Conservation (phyloP, 805 yeast species). For the Metschnikowia hibisci region DNA sequence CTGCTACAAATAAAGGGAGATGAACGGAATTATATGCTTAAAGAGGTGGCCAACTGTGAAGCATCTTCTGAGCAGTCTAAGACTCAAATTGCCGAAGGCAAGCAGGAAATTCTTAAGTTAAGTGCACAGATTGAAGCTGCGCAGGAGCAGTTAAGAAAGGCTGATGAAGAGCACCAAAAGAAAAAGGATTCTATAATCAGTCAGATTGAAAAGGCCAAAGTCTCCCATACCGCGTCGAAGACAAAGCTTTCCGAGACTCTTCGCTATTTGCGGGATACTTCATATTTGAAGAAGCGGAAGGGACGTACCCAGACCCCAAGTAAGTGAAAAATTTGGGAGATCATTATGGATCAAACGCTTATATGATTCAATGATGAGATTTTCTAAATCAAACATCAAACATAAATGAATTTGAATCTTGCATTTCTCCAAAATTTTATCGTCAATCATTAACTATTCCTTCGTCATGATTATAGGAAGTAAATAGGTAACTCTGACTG, state of each 20-base stretch:
- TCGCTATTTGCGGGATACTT: constrained; percentile 34
- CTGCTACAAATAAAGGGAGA: constrained; percentile 45
- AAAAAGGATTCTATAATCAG: constrained; percentile 13
- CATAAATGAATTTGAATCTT: no score
- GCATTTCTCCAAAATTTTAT: no score
- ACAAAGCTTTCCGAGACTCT: constrained; percentile 31
- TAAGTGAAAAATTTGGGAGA: background rate
- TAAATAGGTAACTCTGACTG: constrained; percentile 76
- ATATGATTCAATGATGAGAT: no score
- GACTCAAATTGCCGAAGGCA: constrained; percentile 23
- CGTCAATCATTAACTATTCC: no score
- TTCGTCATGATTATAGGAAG: constrained; percentile 8
- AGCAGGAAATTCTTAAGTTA: constrained; percentile 17
- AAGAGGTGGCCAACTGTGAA: constrained; percentile 53
- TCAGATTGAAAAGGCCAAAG: constrained; percentile 23
- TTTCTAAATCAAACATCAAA: no score
- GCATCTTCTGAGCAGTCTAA: constrained; percentile 46
- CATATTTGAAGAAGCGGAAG: constrained; percentile 40
- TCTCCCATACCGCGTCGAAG: constrained; percentile 23
- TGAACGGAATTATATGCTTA: constrained; percentile 62
- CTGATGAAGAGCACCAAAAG: constrained; percentile 21
- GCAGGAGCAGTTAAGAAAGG: constrained; percentile 21
- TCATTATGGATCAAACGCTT: no score
- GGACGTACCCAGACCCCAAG: constrained; percentile 36
- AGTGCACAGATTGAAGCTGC: constrained; percentile 21